Base-by-base conservation (phyloP, 2,329 filamentous ascomycete species). In the Pleurostoma richardsiae region DNA sequence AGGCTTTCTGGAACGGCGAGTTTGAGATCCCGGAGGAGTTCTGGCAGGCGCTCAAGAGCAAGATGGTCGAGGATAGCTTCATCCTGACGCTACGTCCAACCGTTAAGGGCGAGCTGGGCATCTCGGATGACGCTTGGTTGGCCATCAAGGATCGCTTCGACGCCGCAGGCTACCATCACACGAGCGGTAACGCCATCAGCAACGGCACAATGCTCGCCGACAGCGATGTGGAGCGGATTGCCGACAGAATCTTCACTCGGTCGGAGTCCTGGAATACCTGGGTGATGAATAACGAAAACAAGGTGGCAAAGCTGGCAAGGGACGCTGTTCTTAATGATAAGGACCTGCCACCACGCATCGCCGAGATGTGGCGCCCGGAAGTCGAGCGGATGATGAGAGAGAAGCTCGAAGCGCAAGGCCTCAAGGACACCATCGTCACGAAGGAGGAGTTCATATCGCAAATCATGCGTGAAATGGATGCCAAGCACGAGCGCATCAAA, bases 21-120 rank as follows among this genome's bases (percentile, higher is more conserved):
- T 63, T 70, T 0, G 64, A 76, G 27, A 76, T 88, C 11, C 67
- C 77, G 0, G 70, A 79, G 28, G 74, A 81, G 3, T 86, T 90
- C 49, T 90, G 81, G 77, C 70, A 79, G 47, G 85, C 83, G 0
- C 60, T 90, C 6, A 69, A 72, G 28, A 74, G 77, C 45, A 70
- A 76, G 47, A 74, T 86, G 42, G 66, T 66, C 26, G 61, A 67
- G 2, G 77, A 79, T 40, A 66, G 66, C 2, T 63, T 66, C 30
- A 68, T 81, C 38, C 58, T 80, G 36, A 73, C 66, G 3, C 54
- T 79, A 3, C 67, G 76, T 33, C 66, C 68, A 30, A 59, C 63
- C 3, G 58, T 62, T 3, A 57, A 68, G 11, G 61, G 59, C n/a
- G 66, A 63, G 26, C 58, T 67, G 10, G 54, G 68, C 19, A 65